Evolutionary conservation across 2,329 filamentous ascomycete species (phyloP), one percentile per base, ranked within the genome.

Genomic region (Aspergillus costaricaensis): DNA sequence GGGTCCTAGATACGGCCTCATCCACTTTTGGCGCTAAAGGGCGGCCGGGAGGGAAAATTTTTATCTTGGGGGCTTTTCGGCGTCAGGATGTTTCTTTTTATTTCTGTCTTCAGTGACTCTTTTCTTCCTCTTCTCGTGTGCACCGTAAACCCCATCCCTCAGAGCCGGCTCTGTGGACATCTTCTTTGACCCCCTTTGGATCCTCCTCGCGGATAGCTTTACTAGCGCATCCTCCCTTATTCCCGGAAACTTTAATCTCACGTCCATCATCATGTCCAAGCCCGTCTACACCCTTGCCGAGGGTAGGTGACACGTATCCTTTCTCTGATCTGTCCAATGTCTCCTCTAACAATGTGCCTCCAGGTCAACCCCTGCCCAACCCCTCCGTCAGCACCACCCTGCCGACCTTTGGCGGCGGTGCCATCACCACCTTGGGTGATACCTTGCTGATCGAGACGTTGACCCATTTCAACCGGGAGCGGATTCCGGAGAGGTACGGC

Each of bases 401-500:
- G 14, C 53, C 53, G n/a, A 55, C 53, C 53, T 55, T 55, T 25
- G 53, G 53, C 21, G 53, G 53, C n/a, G 53, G 53, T 55, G 39
- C 25, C 39, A 21, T 55, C 25, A 55, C 53, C 39, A 55, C 53
- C 15, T 23, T 55, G 53, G 53, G 53, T n/a, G 53, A 55, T 41
- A 55, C 53, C 39, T 25, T 55, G 25, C 41, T 55, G 39, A 43
- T 55, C 53, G 53, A 55, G 53, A 55, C 53, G n/a, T 17, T 55
- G 39, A 30, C 53, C 9, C 53, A 55, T 55, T 55, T 55, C 53
- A 55, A 55, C 39, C 53, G 53, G 25, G 53, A 55, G 25, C 41
- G 53, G 17, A 55, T 55, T 36, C 53, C 53, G 38, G 53, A 55
- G 39, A 44, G 53, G 53, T 55, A 55, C n/a, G 15, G 39, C 15